Evolutionary conservation across 345 rosid genomes (phyloP).

Genomic region (Draba incana): DNA sequence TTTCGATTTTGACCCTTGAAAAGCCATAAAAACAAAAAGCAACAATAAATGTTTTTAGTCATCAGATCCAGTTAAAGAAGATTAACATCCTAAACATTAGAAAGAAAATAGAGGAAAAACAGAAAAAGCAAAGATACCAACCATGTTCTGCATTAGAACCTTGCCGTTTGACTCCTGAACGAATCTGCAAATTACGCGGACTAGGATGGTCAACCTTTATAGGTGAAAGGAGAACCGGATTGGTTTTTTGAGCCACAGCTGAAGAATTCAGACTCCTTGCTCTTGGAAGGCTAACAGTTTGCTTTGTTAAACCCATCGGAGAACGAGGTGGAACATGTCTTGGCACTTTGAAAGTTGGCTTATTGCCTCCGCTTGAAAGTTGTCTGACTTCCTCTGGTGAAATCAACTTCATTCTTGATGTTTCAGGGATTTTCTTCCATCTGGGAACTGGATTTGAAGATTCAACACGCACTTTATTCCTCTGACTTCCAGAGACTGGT

Average conservation of each 20-base stretch:
- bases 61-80: conserved; percentile 30
- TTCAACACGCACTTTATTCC: conserved; percentile 28
- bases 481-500: conserved; percentile 6
- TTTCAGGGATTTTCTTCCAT: conserved; percentile 42
- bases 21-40: not conserved
- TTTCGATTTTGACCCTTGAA: conserved; percentile 42
- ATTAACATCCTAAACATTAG: conserved; percentile 22
- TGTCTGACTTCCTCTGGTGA: conserved; percentile 47
- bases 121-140: conserved; percentile 15
- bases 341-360: conserved; percentile 27
- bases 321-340: conserved; percentile 34
- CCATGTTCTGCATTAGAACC: conserved; percentile 11
- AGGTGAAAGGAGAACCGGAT: conserved; percentile 16
- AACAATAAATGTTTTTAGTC: conserved; percentile 1
- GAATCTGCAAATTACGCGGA: conserved; percentile 13
- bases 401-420: conserved; percentile 53
- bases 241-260: conserved; percentile 34
- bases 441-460: conserved; percentile 35
- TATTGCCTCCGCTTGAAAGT: conserved; percentile 40
- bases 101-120: conserved; percentile 4
- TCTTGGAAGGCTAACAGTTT: conserved; percentile 15
- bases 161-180: conserved; percentile 26
- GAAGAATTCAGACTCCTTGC: conserved; percentile 14
- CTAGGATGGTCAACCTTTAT: conserved; percentile 26
- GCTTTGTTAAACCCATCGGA: conserved; percentile 24